phyloP scores from a whole-genome alignment of 2,329 filamentous ascomycete species.

The Thielaviopsis populi region DNA sequence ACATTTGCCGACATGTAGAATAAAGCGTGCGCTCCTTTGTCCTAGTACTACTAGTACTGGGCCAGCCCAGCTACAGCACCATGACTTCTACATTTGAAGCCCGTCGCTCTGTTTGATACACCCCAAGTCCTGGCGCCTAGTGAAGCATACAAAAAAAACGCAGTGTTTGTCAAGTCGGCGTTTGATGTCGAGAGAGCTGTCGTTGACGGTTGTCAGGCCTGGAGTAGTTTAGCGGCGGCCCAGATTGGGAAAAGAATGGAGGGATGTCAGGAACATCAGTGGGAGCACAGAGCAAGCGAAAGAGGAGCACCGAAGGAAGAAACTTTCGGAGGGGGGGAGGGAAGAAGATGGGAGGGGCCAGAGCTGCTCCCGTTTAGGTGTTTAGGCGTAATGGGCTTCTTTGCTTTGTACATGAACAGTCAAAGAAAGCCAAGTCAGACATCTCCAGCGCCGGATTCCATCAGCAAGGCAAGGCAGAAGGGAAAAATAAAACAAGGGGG shows the following conservation, averaged over 20 bases:
- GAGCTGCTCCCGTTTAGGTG: not conserved
- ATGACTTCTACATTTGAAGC: not conserved
- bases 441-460: not conserved
- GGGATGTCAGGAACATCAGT: slow-evolving; percentile 5
- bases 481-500: not conserved
- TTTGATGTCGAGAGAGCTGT: not conserved
- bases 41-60: too few relatives aligned
- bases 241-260: slow-evolving; percentile 11
- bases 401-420: not conserved
- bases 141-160: not conserved
- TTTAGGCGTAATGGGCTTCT: not conserved
- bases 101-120: not conserved
- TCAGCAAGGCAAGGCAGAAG: not conserved
- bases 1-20: too few relatives aligned
- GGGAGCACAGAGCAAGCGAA: slow-evolving; percentile 7
- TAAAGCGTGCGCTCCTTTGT: too few relatives aligned
- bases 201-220: not conserved
- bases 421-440: not conserved
- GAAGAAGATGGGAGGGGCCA: not conserved
- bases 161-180: not conserved
- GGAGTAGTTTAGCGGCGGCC: slow-evolving; percentile 2
- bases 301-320: not conserved
- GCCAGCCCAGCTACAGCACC: too few relatives aligned
- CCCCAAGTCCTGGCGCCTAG: not conserved
- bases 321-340: not conserved